Evolutionary conservation across 345 rosid species (phyloP).

Genomic region (Physaria fendleri): DNA sequence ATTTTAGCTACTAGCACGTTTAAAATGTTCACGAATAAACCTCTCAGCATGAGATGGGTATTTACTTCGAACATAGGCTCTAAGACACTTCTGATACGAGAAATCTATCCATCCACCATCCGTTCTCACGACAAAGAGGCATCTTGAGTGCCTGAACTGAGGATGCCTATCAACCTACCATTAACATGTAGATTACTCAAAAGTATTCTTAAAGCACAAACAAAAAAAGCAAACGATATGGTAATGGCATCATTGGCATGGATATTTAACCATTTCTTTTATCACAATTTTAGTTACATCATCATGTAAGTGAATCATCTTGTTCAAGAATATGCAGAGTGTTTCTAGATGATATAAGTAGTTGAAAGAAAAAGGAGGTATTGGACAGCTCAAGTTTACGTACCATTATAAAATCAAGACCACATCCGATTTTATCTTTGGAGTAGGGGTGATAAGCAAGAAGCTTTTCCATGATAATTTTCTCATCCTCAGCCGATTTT

Average conservation of each 20-base stretch:
- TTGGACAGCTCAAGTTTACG: constrained; percentile 3
- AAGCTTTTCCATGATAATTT: constrained; percentile 53
- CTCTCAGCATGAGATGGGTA: constrained; percentile 72
- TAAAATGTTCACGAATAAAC: constrained; percentile 69
- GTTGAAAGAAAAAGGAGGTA: not conserved
- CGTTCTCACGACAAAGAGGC: constrained; percentile 85
- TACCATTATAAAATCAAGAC: constrained; percentile 74
- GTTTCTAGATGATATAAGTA: not conserved
- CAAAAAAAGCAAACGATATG: not conserved
- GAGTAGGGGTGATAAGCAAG: constrained; percentile 66
- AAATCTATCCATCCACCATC: constrained; percentile 96
- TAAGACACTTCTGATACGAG: constrained; percentile 89
- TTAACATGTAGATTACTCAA: constrained; percentile 1
- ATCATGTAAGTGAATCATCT: not conserved
- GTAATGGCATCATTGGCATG: too few species aligned
- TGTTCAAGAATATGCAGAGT: not conserved
- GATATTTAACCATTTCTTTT: too few species aligned
- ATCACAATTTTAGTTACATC: not conserved
- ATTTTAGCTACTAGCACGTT: constrained; percentile 48
- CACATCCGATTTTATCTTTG: constrained; percentile 81
- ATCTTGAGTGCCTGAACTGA: constrained; percentile 69
- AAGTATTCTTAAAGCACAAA: too few species aligned
- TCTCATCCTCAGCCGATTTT: constrained; percentile 65
- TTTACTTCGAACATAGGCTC: constrained; percentile 60
- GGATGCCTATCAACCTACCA: constrained; percentile 90